phyloP scores from a whole-genome alignment of 2,329 filamentous ascomycete species.

The Calycina herbarum region DNA sequence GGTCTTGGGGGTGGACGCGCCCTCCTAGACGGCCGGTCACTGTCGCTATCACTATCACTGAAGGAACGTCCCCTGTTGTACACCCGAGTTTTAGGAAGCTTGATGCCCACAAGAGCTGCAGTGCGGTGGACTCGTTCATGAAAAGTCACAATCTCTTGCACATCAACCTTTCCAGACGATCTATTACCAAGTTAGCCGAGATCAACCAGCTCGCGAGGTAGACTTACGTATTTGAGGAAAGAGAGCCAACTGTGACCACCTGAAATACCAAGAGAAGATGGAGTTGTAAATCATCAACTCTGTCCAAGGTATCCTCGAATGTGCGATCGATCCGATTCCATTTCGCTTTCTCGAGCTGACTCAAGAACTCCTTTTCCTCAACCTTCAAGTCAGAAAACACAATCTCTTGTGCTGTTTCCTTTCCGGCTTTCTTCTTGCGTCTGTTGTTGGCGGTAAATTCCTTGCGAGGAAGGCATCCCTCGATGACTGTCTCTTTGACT shows the following conservation, averaged over 20 bases:
- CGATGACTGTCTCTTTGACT: slow-evolving; percentile 17
- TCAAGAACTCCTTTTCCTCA: slow-evolving; percentile 23
- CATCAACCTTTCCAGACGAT: slow-evolving; percentile 24
- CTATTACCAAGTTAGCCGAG: slow-evolving; percentile 14
- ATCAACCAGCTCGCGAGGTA: neutral
- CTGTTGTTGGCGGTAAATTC: slow-evolving; percentile 24
- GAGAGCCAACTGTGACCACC: slow-evolving; percentile 25
- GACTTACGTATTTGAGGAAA: slow-evolving; percentile 28
- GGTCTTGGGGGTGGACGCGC: neutral
- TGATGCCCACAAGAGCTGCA: slow-evolving; percentile 24
- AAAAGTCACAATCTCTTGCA: slow-evolving; percentile 27
- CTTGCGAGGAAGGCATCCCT: slow-evolving; percentile 18
- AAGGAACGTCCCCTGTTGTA: neutral
- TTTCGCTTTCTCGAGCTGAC: slow-evolving; percentile 24
- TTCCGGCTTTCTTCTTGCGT: slow-evolving; percentile 13
- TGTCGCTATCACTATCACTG: slow-evolving; percentile 16
- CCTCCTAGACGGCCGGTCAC: slow-evolving; percentile 16
- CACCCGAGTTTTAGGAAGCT: slow-evolving; percentile 6
- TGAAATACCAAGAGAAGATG: slow-evolving; percentile 31
- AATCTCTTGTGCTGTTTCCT: slow-evolving; percentile 5
- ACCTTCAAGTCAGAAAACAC: slow-evolving; percentile 17
- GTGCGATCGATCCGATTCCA: slow-evolving; percentile 15
- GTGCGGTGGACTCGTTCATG: slow-evolving; percentile 29
- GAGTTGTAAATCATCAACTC: slow-evolving; percentile 28
- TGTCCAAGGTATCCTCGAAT: slow-evolving; percentile 14